Base-by-base conservation (phyloP, 805 yeast genomes). In the Wickerhamomyces bovis region DNA sequence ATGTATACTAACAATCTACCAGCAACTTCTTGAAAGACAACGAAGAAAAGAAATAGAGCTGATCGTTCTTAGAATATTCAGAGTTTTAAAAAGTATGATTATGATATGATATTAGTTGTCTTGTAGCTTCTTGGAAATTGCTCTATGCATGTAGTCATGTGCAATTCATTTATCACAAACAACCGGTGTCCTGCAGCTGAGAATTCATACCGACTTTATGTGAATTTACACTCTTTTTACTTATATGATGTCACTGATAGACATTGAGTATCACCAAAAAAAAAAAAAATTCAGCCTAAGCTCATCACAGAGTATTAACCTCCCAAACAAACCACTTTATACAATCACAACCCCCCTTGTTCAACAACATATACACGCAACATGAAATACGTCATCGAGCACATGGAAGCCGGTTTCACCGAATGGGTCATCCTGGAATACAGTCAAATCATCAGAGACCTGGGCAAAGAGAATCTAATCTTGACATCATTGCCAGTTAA, bases 381-480 rank as follows among this genome's bases (percentile, higher is more conserved):
- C 23, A 87, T 87, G 95, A 89, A 88, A 67, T 92, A 89, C 73
- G 80, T 94, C 44, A 89, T 92, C 44, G 99, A 92, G 66, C 99
- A 92, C 63, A 92, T 92, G 97, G 99, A 92, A 66, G 85, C 81
- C 50, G 98, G 96, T 1, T 89, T 92, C 75, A 88, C 96, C 53
- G 94, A 86, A 54, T 92, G 99, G 99, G 98, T 92, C 39, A 76
- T 78, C 25, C 72, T 94, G 6, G 99, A 92, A 60, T 92, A 92
- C 66, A 67, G 79, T 23, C 88, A 85, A 57, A 90, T 92, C 49
- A 78, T 89, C 42, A 72, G 78, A 45, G 97, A 92, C 50, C 82
- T 92, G 7, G 97, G 97, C 2, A 68, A 71, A 18, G 83, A 79
- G 23, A 88, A 89, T 61, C 71, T 92, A 39, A 69, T 84, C 36